Percentiles rank a stretch among this genome's conserved stretches.
Conservation (phyloP, 1,284 basidiomycete species). For the Ganoderma resinaceum region DNA sequence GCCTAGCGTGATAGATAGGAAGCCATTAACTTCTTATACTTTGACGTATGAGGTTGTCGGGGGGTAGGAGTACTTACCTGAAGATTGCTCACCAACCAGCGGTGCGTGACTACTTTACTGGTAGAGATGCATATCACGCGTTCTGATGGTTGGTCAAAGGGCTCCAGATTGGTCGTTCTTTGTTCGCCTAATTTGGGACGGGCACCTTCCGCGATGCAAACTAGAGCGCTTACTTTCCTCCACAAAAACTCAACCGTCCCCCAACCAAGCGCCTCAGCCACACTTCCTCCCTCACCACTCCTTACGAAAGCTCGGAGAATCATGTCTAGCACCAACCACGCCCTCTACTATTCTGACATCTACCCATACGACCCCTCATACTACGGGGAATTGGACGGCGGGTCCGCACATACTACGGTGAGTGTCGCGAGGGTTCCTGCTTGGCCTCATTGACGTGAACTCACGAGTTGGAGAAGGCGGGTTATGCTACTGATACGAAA, state of each 20-base stretch:
- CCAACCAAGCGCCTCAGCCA: neutral
- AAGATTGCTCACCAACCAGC: no score
- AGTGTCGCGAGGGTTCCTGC: neutral
- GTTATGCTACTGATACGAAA: neutral
- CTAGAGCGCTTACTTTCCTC: neutral
- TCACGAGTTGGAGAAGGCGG: neutral
- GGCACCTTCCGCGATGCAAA: neutral
- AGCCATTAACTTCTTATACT: neutral
- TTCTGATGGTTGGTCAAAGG: neutral
- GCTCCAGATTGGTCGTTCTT: neutral
- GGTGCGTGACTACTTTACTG: no score
- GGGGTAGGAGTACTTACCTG: neutral
- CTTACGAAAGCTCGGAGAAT: neutral
- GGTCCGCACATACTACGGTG: neutral
- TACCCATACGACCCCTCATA: neutral
- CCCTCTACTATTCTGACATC: neutral
- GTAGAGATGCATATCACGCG: no score
- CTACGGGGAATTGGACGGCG: neutral
- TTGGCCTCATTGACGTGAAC: neutral
- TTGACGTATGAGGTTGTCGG: neutral
- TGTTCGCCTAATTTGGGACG: neutral
- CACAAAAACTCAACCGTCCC: neutral
- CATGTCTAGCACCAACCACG: neutral
- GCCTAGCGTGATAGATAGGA: neutral
- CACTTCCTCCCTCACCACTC: no score